These are phyloP conservation scores for Ophiocytium majus DNA, from an alignment of 352 stramenopile genomes.

Conservation along the genomic window DNA sequence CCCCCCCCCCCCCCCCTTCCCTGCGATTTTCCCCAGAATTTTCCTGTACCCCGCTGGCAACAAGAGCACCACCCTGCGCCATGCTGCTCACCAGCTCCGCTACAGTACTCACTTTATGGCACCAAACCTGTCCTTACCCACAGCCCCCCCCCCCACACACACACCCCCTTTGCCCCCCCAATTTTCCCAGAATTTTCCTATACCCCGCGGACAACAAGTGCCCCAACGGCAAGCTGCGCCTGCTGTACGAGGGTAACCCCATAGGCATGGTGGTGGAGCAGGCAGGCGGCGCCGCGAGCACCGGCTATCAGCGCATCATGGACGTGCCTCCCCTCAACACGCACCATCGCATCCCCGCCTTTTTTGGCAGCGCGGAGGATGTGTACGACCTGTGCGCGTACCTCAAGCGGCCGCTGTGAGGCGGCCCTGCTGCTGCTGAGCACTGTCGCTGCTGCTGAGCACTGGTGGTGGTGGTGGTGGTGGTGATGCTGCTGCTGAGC, in stretches of 20 bases:
- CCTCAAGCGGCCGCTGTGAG: constrained; percentile 17
- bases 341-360: constrained; percentile 92
- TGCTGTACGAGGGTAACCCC: constrained; percentile 96
- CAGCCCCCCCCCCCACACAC: not conserved
- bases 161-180: not conserved
- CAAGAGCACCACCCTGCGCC: constrained; percentile 74
- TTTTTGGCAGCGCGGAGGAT: constrained; percentile 81
- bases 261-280: constrained; percentile 98
- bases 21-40: too few relatives aligned
- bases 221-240: constrained; percentile 82
- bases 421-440: not conserved
- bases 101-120: too few relatives aligned
- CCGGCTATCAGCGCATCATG: constrained; percentile 81
- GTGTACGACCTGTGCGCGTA: constrained; percentile 53
- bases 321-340: constrained; percentile 88
- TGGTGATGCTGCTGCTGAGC: too few relatives aligned
- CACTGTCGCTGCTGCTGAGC: constrained; percentile 1
- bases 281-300: constrained; percentile 89
- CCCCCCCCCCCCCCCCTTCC: too few relatives aligned
- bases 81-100: too few relatives aligned
- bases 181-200: constrained; percentile 77
- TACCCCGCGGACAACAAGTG: constrained; percentile 85
- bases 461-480: not conserved
- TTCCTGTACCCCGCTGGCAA: constrained; percentile 90
- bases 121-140: not conserved